A percentile compares a stretch with the other conserved stretches of the same genome.
These are phyloP conservation scores for Yamadazyma oceani DNA, from an alignment of 1,139 yeast species.

Conservation along the genomic window DNA sequence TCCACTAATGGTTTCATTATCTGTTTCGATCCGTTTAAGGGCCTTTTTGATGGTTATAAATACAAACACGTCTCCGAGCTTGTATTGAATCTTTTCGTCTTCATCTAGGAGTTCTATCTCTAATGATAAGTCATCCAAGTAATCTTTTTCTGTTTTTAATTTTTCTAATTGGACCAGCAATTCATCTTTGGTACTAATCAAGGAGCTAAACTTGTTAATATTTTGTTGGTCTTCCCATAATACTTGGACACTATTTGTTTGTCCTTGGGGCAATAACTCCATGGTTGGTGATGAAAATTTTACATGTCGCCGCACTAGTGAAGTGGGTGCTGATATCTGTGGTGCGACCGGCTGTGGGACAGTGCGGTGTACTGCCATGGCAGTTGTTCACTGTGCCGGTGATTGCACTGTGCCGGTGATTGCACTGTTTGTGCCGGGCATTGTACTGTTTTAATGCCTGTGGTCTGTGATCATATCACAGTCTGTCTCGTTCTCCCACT, in stretches of 20 bases:
- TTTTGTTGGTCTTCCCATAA: conserved; percentile 85
- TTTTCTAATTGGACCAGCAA: conserved; percentile 50
- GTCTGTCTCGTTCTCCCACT: no score
- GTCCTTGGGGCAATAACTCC: conserved; percentile 67
- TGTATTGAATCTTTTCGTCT: conserved; percentile 66
- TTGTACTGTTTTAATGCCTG: no score
- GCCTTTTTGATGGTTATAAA: conserved; percentile 66
- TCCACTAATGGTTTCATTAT: conserved; percentile 50
- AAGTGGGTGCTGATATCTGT: no score
- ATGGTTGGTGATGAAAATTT: conserved; percentile 20
- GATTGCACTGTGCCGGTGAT: no score
- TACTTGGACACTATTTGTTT: conserved; percentile 71
- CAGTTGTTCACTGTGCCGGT: no score
- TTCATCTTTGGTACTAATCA: conserved; percentile 68
- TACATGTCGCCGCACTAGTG: no score
- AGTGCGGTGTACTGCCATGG: no score
- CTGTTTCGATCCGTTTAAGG: conserved; percentile 62
- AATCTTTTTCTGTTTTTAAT: conserved; percentile 74
- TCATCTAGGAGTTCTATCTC: conserved; percentile 88
- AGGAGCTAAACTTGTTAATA: conserved; percentile 84
- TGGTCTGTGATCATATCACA: no score
- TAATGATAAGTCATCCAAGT: conserved; percentile 78
- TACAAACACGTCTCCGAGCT: conserved; percentile 77
- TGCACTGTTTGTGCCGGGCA: no score
- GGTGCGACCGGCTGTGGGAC: no score